Base-by-base conservation (phyloP, 2,329 filamentous ascomycete genomes). In the Aspergillus sp. region DNA sequence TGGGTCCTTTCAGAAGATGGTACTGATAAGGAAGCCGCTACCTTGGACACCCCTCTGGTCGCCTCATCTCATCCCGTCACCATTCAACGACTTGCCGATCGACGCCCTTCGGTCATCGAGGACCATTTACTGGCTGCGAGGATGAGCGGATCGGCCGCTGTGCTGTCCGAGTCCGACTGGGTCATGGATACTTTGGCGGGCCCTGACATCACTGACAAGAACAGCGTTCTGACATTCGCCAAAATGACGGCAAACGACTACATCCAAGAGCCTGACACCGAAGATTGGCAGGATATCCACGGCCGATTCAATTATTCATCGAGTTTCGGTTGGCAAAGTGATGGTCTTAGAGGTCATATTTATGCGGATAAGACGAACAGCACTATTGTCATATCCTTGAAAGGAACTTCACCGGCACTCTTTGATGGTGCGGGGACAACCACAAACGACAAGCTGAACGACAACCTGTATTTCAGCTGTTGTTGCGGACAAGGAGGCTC, bases 391-490 rank as follows among this genome's bases (percentile, higher is more conserved):
- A 94, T 97, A 58, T 92, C 91, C 4, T 75, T 99, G 52, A 99
- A 99, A 74, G 94, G 93, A 49, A 97, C 92, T 0, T 89, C 87
- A 1, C 84, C 88, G 2, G 93, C 94, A 11, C 86, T 97, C 3
- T 97, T 97, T 67, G 93, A 97, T 70, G 94, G 94, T n/a, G 89
- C 93, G 34, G 93, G 92, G 47, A 97, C 94, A 1, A 97, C 93
- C 0, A 96, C 91, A 21, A 96, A 96, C 62, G 94, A 99, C 76
- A 99, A 99, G 76, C 79, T 92, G 65, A 99, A 97, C 70, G 94
- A 99, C 73, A 99, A 99, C 68, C 80, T 99, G 9, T 96, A 96
- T 73, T 97, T 97, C 76, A 96, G 92, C 67, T 99, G 94, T 75
- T 99, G 94, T 72, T 99, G 94, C 73, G 94, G 86, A 3, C 91